Conservation (phyloP, 257 asterid species). For the Fraxinus anomala region DNA sequence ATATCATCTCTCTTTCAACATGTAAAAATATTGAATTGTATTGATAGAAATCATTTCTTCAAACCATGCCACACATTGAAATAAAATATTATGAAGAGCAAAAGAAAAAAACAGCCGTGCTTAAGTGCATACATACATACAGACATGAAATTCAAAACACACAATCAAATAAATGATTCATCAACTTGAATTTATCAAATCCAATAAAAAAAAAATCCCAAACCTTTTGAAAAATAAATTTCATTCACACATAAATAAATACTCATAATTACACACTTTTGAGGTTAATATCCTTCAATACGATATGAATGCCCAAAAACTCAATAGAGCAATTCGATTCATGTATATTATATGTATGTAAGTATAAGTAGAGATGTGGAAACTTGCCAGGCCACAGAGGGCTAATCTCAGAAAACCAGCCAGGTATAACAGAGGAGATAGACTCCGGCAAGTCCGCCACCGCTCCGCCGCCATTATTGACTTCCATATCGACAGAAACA, state of each 20-base stretch:
- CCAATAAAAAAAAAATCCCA: not conserved
- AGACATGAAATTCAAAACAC: not conserved
- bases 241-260: not conserved
- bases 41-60: not conserved
- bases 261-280: not conserved
- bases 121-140: not conserved
- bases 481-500: constrained; percentile 45
- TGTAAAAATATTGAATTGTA: not conserved
- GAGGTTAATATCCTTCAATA: not conserved
- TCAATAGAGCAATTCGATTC: not conserved
- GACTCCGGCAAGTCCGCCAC: constrained; percentile 34
- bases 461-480: constrained; percentile 30
- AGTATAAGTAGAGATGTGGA: not conserved
- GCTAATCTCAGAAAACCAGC: constrained; percentile 96
- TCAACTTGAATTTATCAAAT: not conserved
- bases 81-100: not conserved
- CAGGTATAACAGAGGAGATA: constrained; percentile 74
- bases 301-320: not conserved
- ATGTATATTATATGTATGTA: not conserved
- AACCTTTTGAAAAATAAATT: not conserved
- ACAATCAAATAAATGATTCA: not conserved
- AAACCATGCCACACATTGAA: not conserved
- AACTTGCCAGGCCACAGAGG: constrained; percentile 94
- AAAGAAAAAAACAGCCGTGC: not conserved
- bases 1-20: not conserved